Evolutionary conservation across 352 stramenopile genomes (phyloP).

Genomic region (Pythium utonaiense): DNA sequence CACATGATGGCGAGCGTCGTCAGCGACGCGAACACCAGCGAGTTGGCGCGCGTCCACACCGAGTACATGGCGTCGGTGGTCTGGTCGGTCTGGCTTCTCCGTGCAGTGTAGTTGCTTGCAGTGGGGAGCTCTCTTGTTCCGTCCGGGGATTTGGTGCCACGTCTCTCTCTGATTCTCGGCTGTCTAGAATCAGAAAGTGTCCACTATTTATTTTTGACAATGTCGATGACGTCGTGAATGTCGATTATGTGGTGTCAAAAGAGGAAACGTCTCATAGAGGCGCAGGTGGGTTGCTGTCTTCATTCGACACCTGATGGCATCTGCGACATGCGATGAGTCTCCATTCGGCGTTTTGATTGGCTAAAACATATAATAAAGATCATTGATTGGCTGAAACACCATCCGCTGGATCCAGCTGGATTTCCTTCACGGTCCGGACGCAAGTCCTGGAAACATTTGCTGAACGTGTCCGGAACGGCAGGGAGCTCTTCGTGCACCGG

Average conservation of each 20-base stretch:
- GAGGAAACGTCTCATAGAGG: too few relatives aligned
- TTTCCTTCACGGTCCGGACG: background rate
- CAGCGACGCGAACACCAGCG: constrained; percentile 80
- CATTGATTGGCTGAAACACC: background rate
- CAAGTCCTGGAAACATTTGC: background rate
- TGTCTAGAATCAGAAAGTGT: background rate
- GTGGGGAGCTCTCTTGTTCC: constrained; percentile 2
- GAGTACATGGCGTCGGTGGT: constrained; percentile 58
- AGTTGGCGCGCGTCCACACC: constrained; percentile 82
- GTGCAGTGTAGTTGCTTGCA: background rate
- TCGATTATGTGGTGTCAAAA: background rate
- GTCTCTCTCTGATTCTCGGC: background rate
- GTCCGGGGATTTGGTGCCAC: background rate
- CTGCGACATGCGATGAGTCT: background rate
- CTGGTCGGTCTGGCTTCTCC: background rate
- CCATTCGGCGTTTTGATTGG: background rate
- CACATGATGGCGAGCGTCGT: constrained; percentile 72
- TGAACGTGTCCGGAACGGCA: background rate
- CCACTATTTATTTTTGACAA: background rate
- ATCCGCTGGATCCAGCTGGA: background rate
- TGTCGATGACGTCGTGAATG: background rate
- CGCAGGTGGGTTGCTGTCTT: too few relatives aligned
- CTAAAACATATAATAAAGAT: background rate
- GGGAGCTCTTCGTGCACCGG: background rate
- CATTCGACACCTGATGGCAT: background rate